Percentiles rank a stretch among this genome's conserved stretches.
phyloP scores from a whole-genome alignment of 2,329 filamentous ascomycete species.

The Emericellopsis atlantica region DNA sequence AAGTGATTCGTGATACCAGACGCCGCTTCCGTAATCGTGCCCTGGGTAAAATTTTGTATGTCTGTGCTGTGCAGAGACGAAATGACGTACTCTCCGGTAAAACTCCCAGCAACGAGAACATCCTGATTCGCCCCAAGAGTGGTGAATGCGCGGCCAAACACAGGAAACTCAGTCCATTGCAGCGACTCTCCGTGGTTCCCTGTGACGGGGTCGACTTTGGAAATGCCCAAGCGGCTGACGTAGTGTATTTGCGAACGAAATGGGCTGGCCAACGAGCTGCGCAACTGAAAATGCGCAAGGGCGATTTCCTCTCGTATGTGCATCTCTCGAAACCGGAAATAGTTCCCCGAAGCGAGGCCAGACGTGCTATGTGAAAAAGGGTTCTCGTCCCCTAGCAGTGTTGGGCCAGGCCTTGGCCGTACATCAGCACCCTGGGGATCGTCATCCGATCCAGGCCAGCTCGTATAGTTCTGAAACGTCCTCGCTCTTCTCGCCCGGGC shows the following conservation, averaged over 20 bases:
- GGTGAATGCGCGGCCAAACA: slow-evolving; percentile 28
- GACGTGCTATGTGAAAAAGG: not conserved
- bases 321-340: slow-evolving; percentile 47
- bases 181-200: slow-evolving; percentile 30
- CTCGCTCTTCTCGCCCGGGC: slow-evolving; percentile 32
- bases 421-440: too few relatives aligned
- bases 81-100: slow-evolving; percentile 41
- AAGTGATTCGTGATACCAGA: slow-evolving; percentile 55
- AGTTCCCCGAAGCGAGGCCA: slow-evolving; percentile 29
- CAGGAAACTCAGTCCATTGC: slow-evolving; percentile 23
- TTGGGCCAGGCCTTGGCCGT: not conserved
- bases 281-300: slow-evolving; percentile 54
- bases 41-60: slow-evolving; percentile 21
- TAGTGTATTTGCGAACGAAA: slow-evolving; percentile 46
- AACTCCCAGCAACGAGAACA: slow-evolving; percentile 46
- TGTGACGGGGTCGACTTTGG: slow-evolving; percentile 37
- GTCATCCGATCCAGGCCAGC: slow-evolving; percentile 29
- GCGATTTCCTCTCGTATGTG: slow-evolving; percentile 38
- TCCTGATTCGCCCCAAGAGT: slow-evolving; percentile 39
- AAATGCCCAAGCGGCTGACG: slow-evolving; percentile 33
- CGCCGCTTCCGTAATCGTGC: slow-evolving; percentile 30
- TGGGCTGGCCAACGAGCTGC: slow-evolving; percentile 46
- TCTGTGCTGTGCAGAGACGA: slow-evolving; percentile 29
- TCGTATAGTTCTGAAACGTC: slow-evolving; percentile 47
- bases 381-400: not conserved